A percentile compares a stretch with the other conserved stretches of the same genome.
These are phyloP conservation scores for Viola odorata DNA, from an alignment of 345 rosid genomes.

Conservation along the genomic window DNA sequence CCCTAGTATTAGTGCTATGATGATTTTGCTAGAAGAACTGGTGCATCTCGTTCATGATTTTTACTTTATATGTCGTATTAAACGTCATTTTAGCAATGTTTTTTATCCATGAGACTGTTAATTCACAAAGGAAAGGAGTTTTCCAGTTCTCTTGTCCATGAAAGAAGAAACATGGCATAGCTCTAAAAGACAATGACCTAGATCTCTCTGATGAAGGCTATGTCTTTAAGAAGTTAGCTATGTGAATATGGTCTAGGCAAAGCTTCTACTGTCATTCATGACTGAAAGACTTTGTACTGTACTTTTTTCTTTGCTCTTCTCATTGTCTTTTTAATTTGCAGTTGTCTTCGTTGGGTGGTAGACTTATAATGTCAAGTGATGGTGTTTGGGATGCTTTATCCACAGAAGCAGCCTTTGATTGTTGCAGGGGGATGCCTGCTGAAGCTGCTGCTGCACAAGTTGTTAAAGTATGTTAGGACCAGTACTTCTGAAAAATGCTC, in stretches of 20 bases:
- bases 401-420: constrained; percentile 77
- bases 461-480: constrained; percentile 58
- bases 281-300: no score
- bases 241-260: not conserved
- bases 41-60: no score
- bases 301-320: not conserved
- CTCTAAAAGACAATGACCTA: no score
- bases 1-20: no score
- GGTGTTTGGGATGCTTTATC: constrained; percentile 98
- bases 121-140: no score
- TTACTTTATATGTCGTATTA: no score
- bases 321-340: constrained; percentile 30
- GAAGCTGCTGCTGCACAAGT: constrained; percentile 91
- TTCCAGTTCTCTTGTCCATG: no score
- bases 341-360: constrained; percentile 89
- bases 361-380: constrained; percentile 88
- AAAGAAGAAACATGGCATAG: no score
- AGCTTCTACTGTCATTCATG: not conserved
- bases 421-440: constrained; percentile 85
- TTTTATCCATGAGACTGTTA: no score
- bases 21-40: no score
- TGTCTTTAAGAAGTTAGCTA: not conserved
- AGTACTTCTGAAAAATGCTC: not conserved
- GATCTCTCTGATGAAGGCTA: no score
- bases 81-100: no score